phyloP scores from a whole-genome alignment of 2,329 filamentous ascomycete genomes.

The Aspergillus tamarii region DNA sequence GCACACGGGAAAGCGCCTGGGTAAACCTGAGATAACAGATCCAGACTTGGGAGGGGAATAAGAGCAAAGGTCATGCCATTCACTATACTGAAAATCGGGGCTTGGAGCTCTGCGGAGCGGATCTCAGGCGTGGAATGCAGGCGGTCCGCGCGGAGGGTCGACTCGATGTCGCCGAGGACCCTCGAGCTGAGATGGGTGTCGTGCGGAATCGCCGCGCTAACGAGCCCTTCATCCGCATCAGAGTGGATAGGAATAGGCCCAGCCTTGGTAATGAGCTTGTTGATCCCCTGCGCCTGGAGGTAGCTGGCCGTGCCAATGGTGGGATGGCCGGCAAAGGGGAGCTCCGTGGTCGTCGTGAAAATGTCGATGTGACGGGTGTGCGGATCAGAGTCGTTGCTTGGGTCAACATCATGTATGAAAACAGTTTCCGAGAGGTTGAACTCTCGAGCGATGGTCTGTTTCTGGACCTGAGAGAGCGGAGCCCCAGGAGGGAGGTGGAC shows the following conservation, averaged over 20 bases:
- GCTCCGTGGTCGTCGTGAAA: constrained; percentile 54
- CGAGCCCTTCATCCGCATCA: background rate
- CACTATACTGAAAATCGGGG: background rate
- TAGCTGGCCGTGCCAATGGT: constrained; percentile 60
- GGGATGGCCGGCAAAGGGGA: constrained; percentile 63
- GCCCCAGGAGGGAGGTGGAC: constrained; percentile 45
- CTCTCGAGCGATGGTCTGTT: constrained; percentile 58
- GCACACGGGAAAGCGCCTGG: background rate
- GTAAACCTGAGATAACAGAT: background rate
- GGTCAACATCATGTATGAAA: constrained; percentile 49
- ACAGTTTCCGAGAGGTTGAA: constrained; percentile 64
- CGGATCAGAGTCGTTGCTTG: background rate
- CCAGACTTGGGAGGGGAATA: background rate
- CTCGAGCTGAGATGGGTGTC: background rate
- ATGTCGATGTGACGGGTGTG: constrained; percentile 51
- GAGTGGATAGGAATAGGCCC: constrained; percentile 56
- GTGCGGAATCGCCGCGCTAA: background rate
- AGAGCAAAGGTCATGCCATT: background rate
- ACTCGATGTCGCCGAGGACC: background rate
- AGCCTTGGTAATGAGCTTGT: constrained; percentile 57
- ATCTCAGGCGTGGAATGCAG: background rate
- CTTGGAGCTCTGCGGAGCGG: background rate
- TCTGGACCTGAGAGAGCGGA: constrained; percentile 50
- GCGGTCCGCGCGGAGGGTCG: background rate
- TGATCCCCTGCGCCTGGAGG: constrained; percentile 29